Percentiles rank a stretch among this genome's conserved stretches.
These are phyloP conservation scores for Polytrichum formosum DNA, from an alignment of 225 moss, liverwort and hornwort genomes.

Conservation along the genomic window DNA sequence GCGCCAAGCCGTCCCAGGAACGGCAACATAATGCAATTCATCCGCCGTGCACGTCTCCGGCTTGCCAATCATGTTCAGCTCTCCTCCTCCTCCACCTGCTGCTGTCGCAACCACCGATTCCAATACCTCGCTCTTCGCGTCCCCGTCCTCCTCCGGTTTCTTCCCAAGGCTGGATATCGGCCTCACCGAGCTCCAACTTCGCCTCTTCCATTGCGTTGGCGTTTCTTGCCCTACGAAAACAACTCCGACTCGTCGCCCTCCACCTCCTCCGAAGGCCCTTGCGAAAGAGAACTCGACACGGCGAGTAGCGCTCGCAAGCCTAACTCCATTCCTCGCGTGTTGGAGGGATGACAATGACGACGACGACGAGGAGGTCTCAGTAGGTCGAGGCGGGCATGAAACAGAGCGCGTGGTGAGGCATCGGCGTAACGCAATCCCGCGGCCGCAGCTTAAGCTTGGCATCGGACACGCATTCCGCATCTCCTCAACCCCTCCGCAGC, in stretches of 20 bases:
- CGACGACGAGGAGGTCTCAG: neutral
- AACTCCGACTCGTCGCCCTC: neutral
- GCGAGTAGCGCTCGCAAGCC: slow-evolving; percentile 12
- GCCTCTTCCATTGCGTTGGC: slow-evolving; percentile 26
- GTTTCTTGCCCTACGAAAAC: slow-evolving; percentile 11
- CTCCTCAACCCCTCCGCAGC: slow-evolving; percentile 5
- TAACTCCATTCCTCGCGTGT: slow-evolving; percentile 4
- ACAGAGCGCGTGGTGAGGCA: slow-evolving; percentile 22
- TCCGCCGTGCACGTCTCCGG: slow-evolving; percentile 87
- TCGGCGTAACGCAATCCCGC: slow-evolving; percentile 40
- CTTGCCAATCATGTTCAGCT: slow-evolving; percentile 43
- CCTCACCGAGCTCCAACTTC: slow-evolving; percentile 25
- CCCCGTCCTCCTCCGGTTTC: slow-evolving; percentile 17
- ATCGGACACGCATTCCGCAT: slow-evolving; percentile 49
- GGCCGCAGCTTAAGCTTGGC: slow-evolving; percentile 38
- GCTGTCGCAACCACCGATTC: neutral
- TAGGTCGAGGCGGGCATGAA: slow-evolving; percentile 9
- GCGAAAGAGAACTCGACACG: slow-evolving; percentile 20
- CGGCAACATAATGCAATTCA: slow-evolving; percentile 91
- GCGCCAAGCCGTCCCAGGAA: slow-evolving; percentile 79
- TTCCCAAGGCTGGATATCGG: slow-evolving; percentile 25
- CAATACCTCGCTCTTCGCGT: slow-evolving; percentile 5
- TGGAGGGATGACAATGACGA: slow-evolving; percentile 4
- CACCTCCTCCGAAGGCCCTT: slow-evolving; percentile 5
- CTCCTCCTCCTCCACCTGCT: neutral